phyloP scores from a whole-genome alignment of 179 eudicot genomes.

The Spergularia azorica region DNA sequence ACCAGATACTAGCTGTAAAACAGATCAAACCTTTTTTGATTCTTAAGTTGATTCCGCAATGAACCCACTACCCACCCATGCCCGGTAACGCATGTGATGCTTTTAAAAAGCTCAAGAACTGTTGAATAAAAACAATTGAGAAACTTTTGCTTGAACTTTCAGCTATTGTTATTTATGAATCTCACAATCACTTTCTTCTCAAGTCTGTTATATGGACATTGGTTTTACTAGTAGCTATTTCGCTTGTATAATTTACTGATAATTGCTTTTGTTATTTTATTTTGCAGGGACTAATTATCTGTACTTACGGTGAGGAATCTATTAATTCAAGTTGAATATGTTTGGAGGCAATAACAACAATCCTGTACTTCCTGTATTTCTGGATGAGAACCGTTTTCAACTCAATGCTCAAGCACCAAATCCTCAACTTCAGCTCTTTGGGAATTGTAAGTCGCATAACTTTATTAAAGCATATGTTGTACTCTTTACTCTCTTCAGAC shows the following conservation, averaged over 20 bases:
- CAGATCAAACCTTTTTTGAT: too few relatives aligned
- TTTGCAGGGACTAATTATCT: conserved; percentile 20
- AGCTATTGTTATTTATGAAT: not conserved
- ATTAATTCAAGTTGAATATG: conserved; percentile 37
- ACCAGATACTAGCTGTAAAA: too few relatives aligned
- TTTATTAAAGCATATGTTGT: too few relatives aligned
- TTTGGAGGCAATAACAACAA: conserved; percentile 66
- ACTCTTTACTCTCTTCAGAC: not conserved
- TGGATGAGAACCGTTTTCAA: conserved; percentile 65
- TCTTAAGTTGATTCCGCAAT: too few relatives aligned
- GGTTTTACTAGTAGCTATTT: not conserved
- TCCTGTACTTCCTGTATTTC: conserved; percentile 53
- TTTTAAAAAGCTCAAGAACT: too few relatives aligned
- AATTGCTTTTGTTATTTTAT: not conserved
- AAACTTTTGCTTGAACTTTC: not conserved
- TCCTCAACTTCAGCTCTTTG: conserved; percentile 78
- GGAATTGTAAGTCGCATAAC: conserved; percentile 56
- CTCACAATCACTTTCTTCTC: not conserved
- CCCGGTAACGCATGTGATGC: too few relatives aligned
- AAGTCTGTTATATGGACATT: not conserved
- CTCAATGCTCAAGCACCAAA: conserved; percentile 56
- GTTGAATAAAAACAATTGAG: too few relatives aligned
- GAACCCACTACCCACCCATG: too few relatives aligned
- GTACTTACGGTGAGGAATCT: conserved; percentile 3
- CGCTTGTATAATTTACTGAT: conserved; percentile 11